A percentile compares a stretch with the other conserved stretches of the same genome.
Evolutionary conservation across 768 basidiomycete genomes (phyloP).

Genomic region (Sporobolomyces roseus): DNA sequence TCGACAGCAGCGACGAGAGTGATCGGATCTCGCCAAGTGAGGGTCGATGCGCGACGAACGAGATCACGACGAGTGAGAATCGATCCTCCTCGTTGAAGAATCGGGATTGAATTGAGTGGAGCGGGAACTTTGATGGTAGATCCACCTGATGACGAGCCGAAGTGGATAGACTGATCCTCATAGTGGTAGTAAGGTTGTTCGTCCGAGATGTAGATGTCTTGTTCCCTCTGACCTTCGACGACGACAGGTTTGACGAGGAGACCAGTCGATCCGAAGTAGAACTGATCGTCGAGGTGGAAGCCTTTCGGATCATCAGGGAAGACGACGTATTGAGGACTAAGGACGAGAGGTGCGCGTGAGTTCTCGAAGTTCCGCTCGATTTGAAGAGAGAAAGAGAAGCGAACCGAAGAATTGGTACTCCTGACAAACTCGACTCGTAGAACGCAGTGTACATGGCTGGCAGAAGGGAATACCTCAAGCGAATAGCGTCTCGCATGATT

Average conservation of each 20-base stretch:
- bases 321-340: constrained; percentile 88
- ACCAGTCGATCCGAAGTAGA: constrained; percentile 77
- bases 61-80: constrained; percentile 84
- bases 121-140: constrained; percentile 67
- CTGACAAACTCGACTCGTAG: constrained; percentile 74
- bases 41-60: constrained; percentile 72
- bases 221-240: constrained; percentile 63
- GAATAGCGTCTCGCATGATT: constrained; percentile 71
- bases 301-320: constrained; percentile 86
- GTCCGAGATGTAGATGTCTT: constrained; percentile 78
- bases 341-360: neutral
- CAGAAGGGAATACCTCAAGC: constrained; percentile 77
- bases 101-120: constrained; percentile 71
- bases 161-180: constrained; percentile 67
- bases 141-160: constrained; percentile 63
- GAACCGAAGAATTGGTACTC: constrained; percentile 64
- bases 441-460: constrained; percentile 98
- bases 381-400: neutral
- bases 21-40: constrained; percentile 90
- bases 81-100: constrained; percentile 84
- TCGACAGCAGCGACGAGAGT: constrained; percentile 76
- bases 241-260: constrained; percentile 89
- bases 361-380: neutral
- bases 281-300: constrained; percentile 89
- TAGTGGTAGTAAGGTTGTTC: constrained; percentile 96